Conservation (phyloP, 129 eudicot species). For the Saussurea involucrata region DNA sequence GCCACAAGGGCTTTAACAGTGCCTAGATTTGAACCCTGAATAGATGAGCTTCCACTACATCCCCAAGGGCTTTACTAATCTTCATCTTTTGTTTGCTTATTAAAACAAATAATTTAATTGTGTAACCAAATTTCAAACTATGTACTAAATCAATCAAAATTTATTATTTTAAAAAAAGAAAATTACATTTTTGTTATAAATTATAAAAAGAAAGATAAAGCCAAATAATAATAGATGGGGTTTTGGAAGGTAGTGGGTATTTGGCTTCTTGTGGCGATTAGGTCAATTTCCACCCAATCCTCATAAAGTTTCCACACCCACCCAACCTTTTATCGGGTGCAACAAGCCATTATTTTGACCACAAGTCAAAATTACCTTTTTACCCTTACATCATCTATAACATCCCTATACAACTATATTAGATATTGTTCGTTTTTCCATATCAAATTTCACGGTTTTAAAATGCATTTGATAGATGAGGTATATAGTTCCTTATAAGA, state of each 20-base stretch:
- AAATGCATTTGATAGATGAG: too few species aligned
- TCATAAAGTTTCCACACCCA: conserved; percentile 19
- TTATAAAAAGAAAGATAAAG: background rate
- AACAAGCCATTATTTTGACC: conserved; percentile 19
- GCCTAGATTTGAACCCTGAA: too few species aligned
- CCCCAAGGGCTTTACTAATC: too few species aligned
- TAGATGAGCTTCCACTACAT: too few species aligned
- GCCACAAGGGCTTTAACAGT: too few species aligned
- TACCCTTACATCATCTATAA: background rate
- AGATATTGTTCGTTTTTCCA: too few species aligned
- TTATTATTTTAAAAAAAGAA: background rate
- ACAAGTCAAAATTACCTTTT: background rate
- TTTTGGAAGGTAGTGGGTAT: conserved; percentile 47
- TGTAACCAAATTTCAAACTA: background rate
- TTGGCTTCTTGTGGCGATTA: conserved; percentile 53
- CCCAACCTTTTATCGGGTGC: conserved; percentile 19
- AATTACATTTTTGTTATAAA: background rate
- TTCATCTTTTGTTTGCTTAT: background rate
- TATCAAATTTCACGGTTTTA: too few species aligned
- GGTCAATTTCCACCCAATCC: conserved; percentile 39
- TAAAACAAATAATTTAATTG: background rate
- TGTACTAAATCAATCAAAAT: background rate
- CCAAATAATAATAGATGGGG: conserved; percentile 23
- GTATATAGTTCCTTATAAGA: too few species aligned
- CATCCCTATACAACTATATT: too few species aligned